Base-by-base conservation (phyloP, 2,329 filamentous ascomycete species). In the Diaporthe helianthi region DNA sequence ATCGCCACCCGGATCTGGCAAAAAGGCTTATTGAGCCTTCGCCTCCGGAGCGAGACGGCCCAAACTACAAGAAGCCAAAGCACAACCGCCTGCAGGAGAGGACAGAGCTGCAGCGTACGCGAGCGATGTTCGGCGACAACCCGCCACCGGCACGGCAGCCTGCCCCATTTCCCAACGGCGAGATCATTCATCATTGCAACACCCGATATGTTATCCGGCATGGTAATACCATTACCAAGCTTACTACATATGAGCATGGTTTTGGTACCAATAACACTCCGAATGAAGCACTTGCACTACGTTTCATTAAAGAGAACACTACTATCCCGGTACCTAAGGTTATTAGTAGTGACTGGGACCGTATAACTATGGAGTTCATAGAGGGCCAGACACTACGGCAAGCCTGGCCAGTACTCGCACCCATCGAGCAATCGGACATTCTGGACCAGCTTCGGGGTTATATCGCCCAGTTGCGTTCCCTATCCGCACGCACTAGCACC, bases 241-340 rank as follows among this genome's bases (percentile, higher is more conserved):
- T 61, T 4, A 47, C 38, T 12, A 47, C 55, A n/a, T 3, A 29
- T 47, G 29, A 6, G 24, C 24, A 46, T 9, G 55, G 55, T 41
- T 46, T 61, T n/a, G 55, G 38, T 41, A 2, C 7, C 0, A 61
- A 47, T 26, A 4, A 44, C 9, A 19, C 6, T 1, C 64, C 64
- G 29, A 46, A 51, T 26, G 51, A 55, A 33, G 64, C 52, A 31
- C 8, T 53, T n/a, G 51, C 51, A 29, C 22, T 67, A 24, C 64
- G 64, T 12, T 58, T 46, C 15, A 19, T 55, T 4, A 53, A 24
- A 8, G 64, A 24, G 12, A 15, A 67, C 19, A 55, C 64, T 36
- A 54, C 47, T 12, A 67, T 67, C 13, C 63, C 47, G 9, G 63
- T 66, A n/a, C 63, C 63, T 4, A 29, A 38, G 44, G 47, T 66